Evolutionary conservation across 176 grass and related monocot genomes (phyloP).

Genomic region (Dendrocalamus sinicus): DNA sequence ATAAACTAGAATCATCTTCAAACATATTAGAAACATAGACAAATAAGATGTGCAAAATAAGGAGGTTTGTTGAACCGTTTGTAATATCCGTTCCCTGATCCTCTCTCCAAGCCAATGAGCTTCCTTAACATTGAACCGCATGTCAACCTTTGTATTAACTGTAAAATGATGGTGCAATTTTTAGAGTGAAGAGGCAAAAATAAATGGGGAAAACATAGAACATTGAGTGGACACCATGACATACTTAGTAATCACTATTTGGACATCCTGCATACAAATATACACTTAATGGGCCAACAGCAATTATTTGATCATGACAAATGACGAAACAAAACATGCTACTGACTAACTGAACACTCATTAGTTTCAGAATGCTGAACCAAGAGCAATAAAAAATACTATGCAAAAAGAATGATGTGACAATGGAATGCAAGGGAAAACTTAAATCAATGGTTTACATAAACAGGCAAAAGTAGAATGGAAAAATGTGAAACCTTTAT

Average conservation of each 20-base stretch:
- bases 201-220: background rate
- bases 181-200: constrained; percentile 17
- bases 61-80: constrained; percentile 63
- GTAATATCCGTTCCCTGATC: constrained; percentile 80
- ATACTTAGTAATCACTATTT: constrained; percentile 23
- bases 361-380: constrained; percentile 17
- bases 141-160: constrained; percentile 99
- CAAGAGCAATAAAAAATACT: background rate
- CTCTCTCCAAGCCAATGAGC: constrained; percentile 93
- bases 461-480: background rate
- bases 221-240: background rate
- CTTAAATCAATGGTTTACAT: background rate
- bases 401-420: background rate
- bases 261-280: background rate
- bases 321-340: constrained; percentile 18
- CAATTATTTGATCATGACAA: constrained; percentile 19
- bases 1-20: background rate
- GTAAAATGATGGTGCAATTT: constrained; percentile 29
- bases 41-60: constrained; percentile 22
- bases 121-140: constrained; percentile 92
- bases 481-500: constrained; percentile 66
- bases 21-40: background rate
- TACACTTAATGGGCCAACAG: background rate
- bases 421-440: constrained; percentile 16
- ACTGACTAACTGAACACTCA: background rate